Evolutionary conservation across 179 eudicot genomes (phyloP).

Genomic region (Amaranthus tricolor): DNA sequence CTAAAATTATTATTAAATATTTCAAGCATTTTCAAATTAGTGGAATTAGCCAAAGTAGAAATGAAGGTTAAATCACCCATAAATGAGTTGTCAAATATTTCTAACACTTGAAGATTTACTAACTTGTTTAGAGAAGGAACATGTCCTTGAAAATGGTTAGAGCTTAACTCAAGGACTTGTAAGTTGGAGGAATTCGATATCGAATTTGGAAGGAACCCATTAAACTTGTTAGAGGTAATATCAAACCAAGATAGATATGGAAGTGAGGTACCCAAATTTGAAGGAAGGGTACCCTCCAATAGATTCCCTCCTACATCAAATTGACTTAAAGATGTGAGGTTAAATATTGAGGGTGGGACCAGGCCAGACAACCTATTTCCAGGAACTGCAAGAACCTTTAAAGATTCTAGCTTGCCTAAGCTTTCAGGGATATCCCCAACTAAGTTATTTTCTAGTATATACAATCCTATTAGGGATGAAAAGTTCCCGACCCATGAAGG

Average conservation of each 20-base stretch:
- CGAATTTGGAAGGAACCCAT: slow-evolving; percentile 7
- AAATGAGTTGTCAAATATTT: slow-evolving; percentile 5
- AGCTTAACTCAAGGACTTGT: neutral
- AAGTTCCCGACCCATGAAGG: slow-evolving; percentile 8
- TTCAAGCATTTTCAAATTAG: neutral
- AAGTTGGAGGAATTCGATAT: slow-evolving; percentile 20
- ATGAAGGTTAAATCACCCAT: slow-evolving; percentile 13
- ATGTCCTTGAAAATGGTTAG: slow-evolving; percentile 22
- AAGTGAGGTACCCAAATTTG: neutral
- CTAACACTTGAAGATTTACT: neutral
- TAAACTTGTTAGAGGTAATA: slow-evolving; percentile 2
- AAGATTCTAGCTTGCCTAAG: neutral
- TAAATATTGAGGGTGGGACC: neutral
- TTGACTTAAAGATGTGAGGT: neutral
- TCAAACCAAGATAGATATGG: slow-evolving; percentile 7
- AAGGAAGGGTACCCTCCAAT: neutral
- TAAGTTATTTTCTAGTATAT: neutral
- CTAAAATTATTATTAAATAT: neutral
- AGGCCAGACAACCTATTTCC: neutral
- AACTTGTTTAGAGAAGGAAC: slow-evolving; percentile 20
- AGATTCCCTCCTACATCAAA: neutral
- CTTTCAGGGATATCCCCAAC: neutral
- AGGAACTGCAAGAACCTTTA: neutral
- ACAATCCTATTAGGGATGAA: neutral
- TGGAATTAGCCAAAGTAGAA: slow-evolving; percentile 22